Conservation (phyloP, 805 yeast genomes). For the Cyberlindnera veronae region DNA sequence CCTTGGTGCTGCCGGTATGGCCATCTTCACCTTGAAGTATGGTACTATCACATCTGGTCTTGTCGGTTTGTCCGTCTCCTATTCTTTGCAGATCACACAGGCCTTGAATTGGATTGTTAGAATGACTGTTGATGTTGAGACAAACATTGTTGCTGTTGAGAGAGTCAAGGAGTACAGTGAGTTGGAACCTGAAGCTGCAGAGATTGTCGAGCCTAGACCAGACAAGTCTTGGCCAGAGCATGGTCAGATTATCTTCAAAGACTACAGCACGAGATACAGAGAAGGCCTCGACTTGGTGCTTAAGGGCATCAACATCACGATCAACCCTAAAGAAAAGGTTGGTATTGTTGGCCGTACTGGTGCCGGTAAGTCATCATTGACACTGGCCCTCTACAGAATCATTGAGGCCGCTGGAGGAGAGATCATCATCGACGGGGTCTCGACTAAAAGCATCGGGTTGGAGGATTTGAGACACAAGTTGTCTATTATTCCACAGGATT, state of each 20-base stretch:
- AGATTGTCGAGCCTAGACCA: slow-evolving; percentile 64
- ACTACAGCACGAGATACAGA: slow-evolving; percentile 84
- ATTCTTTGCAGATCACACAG: slow-evolving; percentile 90
- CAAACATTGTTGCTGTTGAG: slow-evolving; percentile 95
- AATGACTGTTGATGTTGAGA: slow-evolving; percentile 98
- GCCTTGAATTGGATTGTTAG: slow-evolving; percentile 96
- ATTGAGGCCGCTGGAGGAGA: slow-evolving; percentile 74
- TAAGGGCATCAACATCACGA: slow-evolving; percentile 58
- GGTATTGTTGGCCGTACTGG: slow-evolving; percentile 98
- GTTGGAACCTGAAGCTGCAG: slow-evolving; percentile 85
- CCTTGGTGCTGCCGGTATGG: slow-evolving; percentile 77
- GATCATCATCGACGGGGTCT: slow-evolving; percentile 67
- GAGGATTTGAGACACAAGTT: slow-evolving; percentile 71
- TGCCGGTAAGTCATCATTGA: slow-evolving; percentile 88
- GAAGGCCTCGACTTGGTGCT: slow-evolving; percentile 76
- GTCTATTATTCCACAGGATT: slow-evolving; percentile 91
- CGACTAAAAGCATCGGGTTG: slow-evolving; percentile 67
- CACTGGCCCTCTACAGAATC: slow-evolving; percentile 79
- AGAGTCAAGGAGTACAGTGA: slow-evolving; percentile 84
- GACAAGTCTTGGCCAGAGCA: slow-evolving; percentile 65
- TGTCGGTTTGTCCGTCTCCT: slow-evolving; percentile 90
- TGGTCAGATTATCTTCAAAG: slow-evolving; percentile 63
- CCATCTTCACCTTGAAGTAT: slow-evolving; percentile 54
- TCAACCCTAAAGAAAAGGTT: slow-evolving; percentile 75
- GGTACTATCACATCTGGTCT: slow-evolving; percentile 84